Conservation (phyloP, 495 filamentous ascomycete species). For the Penicillium subrubescens region DNA sequence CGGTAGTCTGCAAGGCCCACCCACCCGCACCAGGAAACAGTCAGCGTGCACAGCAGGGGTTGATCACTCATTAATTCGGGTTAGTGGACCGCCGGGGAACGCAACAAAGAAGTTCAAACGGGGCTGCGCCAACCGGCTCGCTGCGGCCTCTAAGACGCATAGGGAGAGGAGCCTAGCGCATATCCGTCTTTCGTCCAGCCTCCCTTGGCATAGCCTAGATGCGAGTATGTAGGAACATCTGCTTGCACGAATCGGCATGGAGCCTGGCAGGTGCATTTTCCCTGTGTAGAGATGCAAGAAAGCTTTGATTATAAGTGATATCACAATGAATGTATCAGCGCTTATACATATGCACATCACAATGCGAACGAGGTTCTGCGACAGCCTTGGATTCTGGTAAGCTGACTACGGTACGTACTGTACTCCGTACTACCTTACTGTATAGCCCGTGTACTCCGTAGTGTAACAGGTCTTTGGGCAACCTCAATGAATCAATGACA, state of each 20-base stretch:
- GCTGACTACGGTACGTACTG: too few species aligned
- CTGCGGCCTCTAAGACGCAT: background rate
- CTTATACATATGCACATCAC: background rate
- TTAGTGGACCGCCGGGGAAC: background rate
- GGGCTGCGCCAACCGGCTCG: background rate
- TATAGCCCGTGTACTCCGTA: too few species aligned
- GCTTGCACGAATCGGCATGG: conserved; percentile 8
- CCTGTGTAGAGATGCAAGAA: background rate
- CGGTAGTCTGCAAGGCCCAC: background rate
- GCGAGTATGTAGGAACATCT: conserved; percentile 20
- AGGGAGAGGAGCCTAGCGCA: background rate
- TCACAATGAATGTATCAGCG: background rate
- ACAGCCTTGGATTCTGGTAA: background rate
- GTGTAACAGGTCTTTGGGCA: background rate
- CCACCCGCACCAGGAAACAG: background rate
- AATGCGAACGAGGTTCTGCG: background rate
- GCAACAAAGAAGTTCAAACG: background rate
- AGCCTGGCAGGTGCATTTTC: background rate
- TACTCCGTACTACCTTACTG: too few species aligned
- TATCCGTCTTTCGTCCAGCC: background rate
- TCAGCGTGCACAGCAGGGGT: background rate
- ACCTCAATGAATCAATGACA: background rate
- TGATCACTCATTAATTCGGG: background rate
- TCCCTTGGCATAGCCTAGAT: background rate
- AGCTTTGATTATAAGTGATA: conserved; percentile 5